Evolutionary conservation across 129 eudicot species (phyloP), one percentile per base, ranked within the genome.

Genomic region (Saussurea involucrata): DNA sequence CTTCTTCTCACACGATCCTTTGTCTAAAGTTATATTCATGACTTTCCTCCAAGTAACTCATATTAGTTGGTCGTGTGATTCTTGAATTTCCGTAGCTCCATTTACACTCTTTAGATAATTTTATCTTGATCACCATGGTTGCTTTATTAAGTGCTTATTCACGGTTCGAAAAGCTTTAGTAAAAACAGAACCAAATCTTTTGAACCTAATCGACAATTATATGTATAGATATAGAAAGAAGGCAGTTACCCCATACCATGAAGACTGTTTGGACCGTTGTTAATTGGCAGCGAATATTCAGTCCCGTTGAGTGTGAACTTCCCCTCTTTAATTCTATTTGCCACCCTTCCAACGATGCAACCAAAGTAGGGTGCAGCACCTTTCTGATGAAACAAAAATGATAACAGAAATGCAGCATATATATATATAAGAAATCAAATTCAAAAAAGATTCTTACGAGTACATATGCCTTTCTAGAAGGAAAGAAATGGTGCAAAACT

Each of bases 291-390:
- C 65, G 97, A 58, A 68, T 90, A 84, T 0, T 88, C 85, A 18
- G 60, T 84, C 29, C 96, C 97, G 85, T 90, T 67, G 3, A 95
- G 82, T 60, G 85, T 81, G 68, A 95, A 95, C 66, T 91, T 91
- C 73, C 98, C 98, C 66, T 92, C 97, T 81, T 89, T 95, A 85
- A 88, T 95, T 89, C 98, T 87, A 77, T 95, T 95, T 32, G 98
- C 98, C 63, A 95, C 98, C 36, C 98, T 84, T 31, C 98, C 98
- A 68, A 95, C 98, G 42, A 95, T 92, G 90, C 98, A 91, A 34
- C 98, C 98, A 85, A 90, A 95, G 76, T 82, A 95, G 61, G 94
- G 94, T 44, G 92, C 86, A 66, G 73, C 73, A 36, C 96, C 92
- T 74, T 88, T 88, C 98, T 95, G 90, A 77, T 65, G 64, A 74